Base-by-base conservation (phyloP, 352 stramenopile species). In the Phytophthora nicotianae region DNA sequence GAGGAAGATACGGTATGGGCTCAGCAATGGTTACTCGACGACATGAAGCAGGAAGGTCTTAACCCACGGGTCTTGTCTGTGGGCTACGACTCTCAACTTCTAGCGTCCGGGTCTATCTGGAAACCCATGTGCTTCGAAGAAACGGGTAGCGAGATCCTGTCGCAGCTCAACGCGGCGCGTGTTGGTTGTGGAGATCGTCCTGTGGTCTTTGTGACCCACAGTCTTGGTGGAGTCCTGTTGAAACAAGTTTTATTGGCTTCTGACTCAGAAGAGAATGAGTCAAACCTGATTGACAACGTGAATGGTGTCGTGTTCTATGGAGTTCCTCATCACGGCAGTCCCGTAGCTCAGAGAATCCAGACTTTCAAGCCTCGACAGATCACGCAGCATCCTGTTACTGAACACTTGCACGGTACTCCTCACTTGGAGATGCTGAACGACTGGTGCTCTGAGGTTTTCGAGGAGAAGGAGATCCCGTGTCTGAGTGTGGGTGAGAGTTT, bases 121-220 rank as follows among this genome's bases (percentile, higher is more conserved):
- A 78, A 72, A n/a, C 90, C 79, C 1, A 85, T 93, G 70, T 76
- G 77, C 60, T 83, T 95, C 32, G 58, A 90, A 51, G 76, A 85
- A 46, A 91, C 84, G 38, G 88, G 82, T 19, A 70, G 70, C 5
- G 82, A 93, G 24, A 78, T 95, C 17, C 54, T 87, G 5, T 60
- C 68, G 5, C 86, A 91, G 61, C 52, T 95, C 3, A 56, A 82
- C 19, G 77, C 79, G 0, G 86, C 86, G 1, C 73, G 76, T 9
- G 81, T 95, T 5, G 86, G 86, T 21, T 71, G 67, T 45, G 71
- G 65, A 8, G 68, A 80, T 24, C 82, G 84, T 7, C 86, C 86
- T 0, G 83, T 95, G 7, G 74, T 93, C 10, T 95, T 95, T 66
- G 83, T 95, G 37, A 93, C 85, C 5, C 86, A 95, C 58, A 92